These are phyloP conservation scores for Fusarium secorum DNA, from an alignment of 2,329 filamentous ascomycete species.

Conservation along the genomic window DNA sequence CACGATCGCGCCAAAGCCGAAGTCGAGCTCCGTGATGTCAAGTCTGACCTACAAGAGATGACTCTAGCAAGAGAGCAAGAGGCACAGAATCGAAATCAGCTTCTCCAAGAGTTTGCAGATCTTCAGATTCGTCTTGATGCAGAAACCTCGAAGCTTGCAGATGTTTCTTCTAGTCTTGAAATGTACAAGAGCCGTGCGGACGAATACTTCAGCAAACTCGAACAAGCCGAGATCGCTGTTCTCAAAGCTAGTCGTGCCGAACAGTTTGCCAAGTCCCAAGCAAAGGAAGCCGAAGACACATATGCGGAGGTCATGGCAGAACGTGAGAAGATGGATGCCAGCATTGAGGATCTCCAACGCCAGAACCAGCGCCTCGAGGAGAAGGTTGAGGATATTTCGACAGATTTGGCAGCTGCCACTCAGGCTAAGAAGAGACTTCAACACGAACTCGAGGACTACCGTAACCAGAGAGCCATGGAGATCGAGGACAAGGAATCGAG, in stretches of 20 bases:
- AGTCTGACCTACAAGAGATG: constrained; percentile 84
- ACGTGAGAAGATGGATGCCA: constrained; percentile 85
- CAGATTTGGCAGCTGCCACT: constrained; percentile 83
- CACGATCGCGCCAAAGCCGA: constrained; percentile 81
- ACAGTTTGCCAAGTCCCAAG: constrained; percentile 91
- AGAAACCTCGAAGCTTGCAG: constrained; percentile 83
- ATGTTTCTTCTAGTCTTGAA: constrained; percentile 83
- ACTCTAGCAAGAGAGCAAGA: constrained; percentile 83
- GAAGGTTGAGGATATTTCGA: constrained; percentile 87
- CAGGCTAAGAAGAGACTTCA: constrained; percentile 95
- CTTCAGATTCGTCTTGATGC: constrained; percentile 91
- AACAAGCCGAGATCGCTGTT: constrained; percentile 95
- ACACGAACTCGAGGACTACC: constrained; percentile 97
- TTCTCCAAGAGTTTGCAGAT: constrained; percentile 91
- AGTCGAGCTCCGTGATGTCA: constrained; percentile 84
- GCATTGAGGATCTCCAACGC: constrained; percentile 88
- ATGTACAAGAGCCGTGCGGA: constrained; percentile 93
- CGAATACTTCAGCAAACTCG: constrained; percentile 96
- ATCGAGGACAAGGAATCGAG: constrained; percentile 96
- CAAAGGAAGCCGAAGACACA: constrained; percentile 88
- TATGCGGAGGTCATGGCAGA: constrained; percentile 91
- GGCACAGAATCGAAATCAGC: constrained; percentile 82
- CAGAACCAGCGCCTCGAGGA: constrained; percentile 91
- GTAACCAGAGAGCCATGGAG: constrained; percentile 92
- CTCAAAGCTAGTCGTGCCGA: constrained; percentile 91